Evolutionary conservation across 2,329 filamentous ascomycete species (phyloP).

Genomic region (Coniochaeta sp.): DNA sequence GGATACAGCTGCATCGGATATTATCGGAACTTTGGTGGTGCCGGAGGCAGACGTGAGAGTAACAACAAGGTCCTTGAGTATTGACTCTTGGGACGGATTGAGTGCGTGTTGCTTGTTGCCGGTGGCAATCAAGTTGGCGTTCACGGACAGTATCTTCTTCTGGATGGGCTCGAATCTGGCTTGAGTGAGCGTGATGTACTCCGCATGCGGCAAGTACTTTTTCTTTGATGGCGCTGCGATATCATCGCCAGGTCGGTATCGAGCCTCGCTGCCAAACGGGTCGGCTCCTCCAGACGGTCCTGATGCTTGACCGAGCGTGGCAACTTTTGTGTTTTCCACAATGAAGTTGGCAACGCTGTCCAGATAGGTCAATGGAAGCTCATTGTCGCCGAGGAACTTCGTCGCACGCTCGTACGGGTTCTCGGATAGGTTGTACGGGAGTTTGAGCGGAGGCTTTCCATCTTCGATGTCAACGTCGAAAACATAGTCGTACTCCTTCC

Average conservation of each 20-base stretch:
- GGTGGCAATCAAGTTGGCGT: slow-evolving; percentile 61
- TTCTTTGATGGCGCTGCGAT: slow-evolving; percentile 33
- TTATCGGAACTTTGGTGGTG: slow-evolving; percentile 18
- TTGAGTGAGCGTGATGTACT: slow-evolving; percentile 69
- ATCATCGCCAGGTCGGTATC: slow-evolving; percentile 68
- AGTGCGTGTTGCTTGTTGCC: slow-evolving; percentile 69
- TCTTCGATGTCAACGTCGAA: slow-evolving; percentile 97
- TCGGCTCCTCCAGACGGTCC: slow-evolving; percentile 41
- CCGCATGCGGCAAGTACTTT: slow-evolving; percentile 67
- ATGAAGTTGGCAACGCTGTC: slow-evolving; percentile 94
- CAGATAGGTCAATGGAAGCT: slow-evolving; percentile 78
- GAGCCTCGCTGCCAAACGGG: slow-evolving; percentile 69
- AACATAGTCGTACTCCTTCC: slow-evolving; percentile 90
- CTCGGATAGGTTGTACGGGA: slow-evolving; percentile 89
- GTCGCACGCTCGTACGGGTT: slow-evolving; percentile 89
- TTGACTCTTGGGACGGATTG: slow-evolving; percentile 58
- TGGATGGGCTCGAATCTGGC: slow-evolving; percentile 53
- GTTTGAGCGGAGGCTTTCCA: slow-evolving; percentile 82
- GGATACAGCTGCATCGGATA: slow-evolving; percentile 46
- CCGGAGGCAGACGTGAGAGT: slow-evolving; percentile 52
- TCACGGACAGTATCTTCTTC: slow-evolving; percentile 48
- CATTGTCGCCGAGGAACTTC: slow-evolving; percentile 84
- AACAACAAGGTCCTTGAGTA: slow-evolving; percentile 52
- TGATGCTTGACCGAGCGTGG: slow-evolving; percentile 63
- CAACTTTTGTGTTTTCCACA: slow-evolving; percentile 78